phyloP scores from a whole-genome alignment of 129 eudicot species.

The Pseudognaphalium luteoalbum region DNA sequence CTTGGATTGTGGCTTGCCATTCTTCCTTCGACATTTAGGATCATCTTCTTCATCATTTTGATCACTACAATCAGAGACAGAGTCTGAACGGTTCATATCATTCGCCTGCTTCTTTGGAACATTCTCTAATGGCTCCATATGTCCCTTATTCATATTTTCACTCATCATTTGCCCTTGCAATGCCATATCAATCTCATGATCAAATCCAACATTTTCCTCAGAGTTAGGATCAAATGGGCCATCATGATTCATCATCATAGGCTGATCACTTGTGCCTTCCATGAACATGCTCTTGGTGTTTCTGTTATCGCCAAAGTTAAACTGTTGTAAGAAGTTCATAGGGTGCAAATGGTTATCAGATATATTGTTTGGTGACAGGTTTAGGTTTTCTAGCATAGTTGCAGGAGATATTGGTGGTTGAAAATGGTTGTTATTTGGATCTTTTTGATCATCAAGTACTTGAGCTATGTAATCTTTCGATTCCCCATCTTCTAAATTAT shows the following conservation, averaged over 20 bases:
- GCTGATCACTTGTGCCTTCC: conserved; percentile 35
- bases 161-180: conserved; percentile 44
- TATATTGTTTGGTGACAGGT: conserved; percentile 39
- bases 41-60: conserved; percentile 70
- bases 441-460: conserved; percentile 43
- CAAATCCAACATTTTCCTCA: conserved; percentile 44
- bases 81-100: conserved; percentile 47
- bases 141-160: conserved; percentile 22
- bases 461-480: conserved; percentile 35
- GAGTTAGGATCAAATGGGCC: conserved; percentile 41
- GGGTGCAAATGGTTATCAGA: conserved; percentile 38
- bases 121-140: conserved; percentile 37
- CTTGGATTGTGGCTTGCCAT: conserved; percentile 74
- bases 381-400: conserved; percentile 47
- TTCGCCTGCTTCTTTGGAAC: conserved; percentile 33
- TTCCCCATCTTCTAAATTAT: conserved; percentile 32
- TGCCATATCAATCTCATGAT: conserved; percentile 53
- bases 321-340: conserved; percentile 52
- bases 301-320: conserved; percentile 37
- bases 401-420: conserved; percentile 54
- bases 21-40: conserved; percentile 24
- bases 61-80: conserved; percentile 49
- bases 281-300: conserved; percentile 37
- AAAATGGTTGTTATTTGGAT: conserved; percentile 31
- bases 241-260: conserved; percentile 29